Conservation (phyloP, 495 filamentous ascomycete species). For the Terfezia boudieri region DNA sequence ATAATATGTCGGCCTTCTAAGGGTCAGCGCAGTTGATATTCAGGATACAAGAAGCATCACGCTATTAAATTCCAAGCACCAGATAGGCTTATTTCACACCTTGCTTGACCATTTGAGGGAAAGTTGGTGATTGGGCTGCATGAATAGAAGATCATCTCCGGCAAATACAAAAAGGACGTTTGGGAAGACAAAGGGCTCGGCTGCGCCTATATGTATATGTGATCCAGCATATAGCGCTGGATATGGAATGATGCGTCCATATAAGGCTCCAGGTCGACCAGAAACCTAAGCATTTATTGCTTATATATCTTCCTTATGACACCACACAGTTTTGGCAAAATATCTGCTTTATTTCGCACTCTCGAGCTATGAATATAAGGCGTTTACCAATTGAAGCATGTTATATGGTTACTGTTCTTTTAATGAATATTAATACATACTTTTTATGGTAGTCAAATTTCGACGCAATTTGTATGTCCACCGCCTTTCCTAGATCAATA, state of each 20-base stretch:
- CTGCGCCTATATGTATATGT: not conserved
- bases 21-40: not conserved
- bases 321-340: not conserved
- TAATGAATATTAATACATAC: not conserved
- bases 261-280: not conserved
- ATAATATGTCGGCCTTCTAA: not conserved
- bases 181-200: not conserved
- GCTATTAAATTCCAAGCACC: constrained; percentile 1
- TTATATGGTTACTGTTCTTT: not conserved
- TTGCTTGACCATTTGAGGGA: not conserved
- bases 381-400: not conserved
- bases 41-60: not conserved
- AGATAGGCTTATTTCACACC: not conserved
- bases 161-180: not conserved
- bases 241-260: not conserved
- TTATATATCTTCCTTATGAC: not conserved
- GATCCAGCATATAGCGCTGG: not conserved
- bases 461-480: too few relatives aligned
- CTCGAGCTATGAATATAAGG: not conserved
- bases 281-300: not conserved
- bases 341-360: not conserved
- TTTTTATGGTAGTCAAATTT: not conserved
- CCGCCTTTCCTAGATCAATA: too few relatives aligned
- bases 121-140: not conserved
- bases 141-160: not conserved